Conservation (phyloP, 495 filamentous ascomycete species). For the Podospora comata region DNA sequence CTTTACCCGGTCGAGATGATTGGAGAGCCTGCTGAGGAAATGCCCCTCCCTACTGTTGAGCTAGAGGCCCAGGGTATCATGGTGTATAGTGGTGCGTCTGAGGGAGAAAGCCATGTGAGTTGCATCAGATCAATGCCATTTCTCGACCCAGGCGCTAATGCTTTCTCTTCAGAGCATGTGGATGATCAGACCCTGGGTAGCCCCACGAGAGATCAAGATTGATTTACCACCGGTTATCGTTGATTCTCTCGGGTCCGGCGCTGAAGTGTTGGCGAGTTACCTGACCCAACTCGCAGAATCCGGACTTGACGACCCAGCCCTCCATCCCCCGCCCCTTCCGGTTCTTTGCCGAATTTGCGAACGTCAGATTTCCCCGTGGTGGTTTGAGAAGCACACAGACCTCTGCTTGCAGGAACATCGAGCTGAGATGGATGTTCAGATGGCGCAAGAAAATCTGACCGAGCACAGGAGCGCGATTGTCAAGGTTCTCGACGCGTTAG, state of each 20-base stretch:
- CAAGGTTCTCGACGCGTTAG: conserved; percentile 82
- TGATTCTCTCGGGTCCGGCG: conserved; percentile 88
- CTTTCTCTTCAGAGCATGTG: conserved; percentile 78
- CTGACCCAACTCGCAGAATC: conserved; percentile 85
- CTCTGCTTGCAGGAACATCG: conserved; percentile 92
- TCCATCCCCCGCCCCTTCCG: conserved; percentile 81
- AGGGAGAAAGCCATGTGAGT: conserved; percentile 86
- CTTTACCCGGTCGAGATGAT: conserved; percentile 50
- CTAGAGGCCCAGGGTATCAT: conserved; percentile 97
- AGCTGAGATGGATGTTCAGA: conserved; percentile 95
- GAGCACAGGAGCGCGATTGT: conserved; percentile 96
- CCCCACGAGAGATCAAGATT: conserved; percentile 88
- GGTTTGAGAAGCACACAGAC: conserved; percentile 99
- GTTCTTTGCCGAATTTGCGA: conserved; percentile 97
- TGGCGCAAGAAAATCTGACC: conserved; percentile 87
- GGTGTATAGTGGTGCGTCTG: conserved; percentile 86
- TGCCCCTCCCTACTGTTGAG: conserved; percentile 57
- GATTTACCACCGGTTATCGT: conserved; percentile 89
- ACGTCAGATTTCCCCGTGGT: conserved; percentile 97
- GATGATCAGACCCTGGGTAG: conserved; percentile 94
- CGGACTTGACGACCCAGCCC: conserved; percentile 73
- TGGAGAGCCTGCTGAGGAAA: conserved; percentile 46
- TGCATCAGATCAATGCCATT: neutral
- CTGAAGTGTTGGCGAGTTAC: conserved; percentile 90
- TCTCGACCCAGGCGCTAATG: conserved; percentile 3